phyloP scores from a whole-genome alignment of 1,284 basidiomycete genomes.

The Naganishia cerealis region DNA sequence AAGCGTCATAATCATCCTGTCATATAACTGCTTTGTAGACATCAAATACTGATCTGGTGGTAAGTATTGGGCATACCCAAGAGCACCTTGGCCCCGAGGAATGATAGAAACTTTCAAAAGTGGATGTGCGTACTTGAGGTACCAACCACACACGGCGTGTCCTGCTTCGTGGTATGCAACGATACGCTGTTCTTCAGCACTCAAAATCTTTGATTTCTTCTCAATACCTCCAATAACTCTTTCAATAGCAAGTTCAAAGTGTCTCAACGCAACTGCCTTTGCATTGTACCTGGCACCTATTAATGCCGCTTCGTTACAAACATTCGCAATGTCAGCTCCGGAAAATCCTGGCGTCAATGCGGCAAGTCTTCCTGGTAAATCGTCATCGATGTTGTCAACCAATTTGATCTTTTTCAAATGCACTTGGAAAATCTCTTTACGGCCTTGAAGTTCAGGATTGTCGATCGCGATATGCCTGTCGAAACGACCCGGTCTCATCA shows the following conservation, averaged over 20 bases:
- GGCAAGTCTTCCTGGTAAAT: too few relatives aligned
- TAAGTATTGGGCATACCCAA: constrained; percentile 94
- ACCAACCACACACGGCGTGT: constrained; percentile 98
- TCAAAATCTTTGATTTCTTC: constrained; percentile 91
- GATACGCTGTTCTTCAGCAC: constrained; percentile 98
- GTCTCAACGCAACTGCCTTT: constrained; percentile 73
- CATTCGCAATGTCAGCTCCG: constrained; percentile 97
- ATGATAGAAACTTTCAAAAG: constrained; percentile 98
- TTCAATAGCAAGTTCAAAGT: constrained; percentile 98
- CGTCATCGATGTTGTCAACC: too few relatives aligned
- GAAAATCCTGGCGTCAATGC: constrained; percentile 97
- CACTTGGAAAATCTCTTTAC: constrained; percentile 92
- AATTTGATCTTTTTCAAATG: too few relatives aligned
- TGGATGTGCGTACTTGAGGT: constrained; percentile 94
- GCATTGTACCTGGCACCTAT: constrained; percentile 85
- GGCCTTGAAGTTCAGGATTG: constrained; percentile 87
- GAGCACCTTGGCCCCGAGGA: constrained; percentile 88
- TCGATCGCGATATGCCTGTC: constrained; percentile 96
- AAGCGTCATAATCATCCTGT: too few relatives aligned
- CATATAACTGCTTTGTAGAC: too few relatives aligned
- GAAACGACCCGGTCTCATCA: constrained; percentile 96
- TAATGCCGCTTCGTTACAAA: constrained; percentile 95
- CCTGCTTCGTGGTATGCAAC: constrained; percentile 99
- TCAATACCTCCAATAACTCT: constrained; percentile 94
- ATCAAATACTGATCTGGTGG: too few relatives aligned